A percentile compares a stretch with the other conserved stretches of the same genome.
Conservation (phyloP, 805 yeast genomes). For the Hanseniaspora valbyensis region DNA sequence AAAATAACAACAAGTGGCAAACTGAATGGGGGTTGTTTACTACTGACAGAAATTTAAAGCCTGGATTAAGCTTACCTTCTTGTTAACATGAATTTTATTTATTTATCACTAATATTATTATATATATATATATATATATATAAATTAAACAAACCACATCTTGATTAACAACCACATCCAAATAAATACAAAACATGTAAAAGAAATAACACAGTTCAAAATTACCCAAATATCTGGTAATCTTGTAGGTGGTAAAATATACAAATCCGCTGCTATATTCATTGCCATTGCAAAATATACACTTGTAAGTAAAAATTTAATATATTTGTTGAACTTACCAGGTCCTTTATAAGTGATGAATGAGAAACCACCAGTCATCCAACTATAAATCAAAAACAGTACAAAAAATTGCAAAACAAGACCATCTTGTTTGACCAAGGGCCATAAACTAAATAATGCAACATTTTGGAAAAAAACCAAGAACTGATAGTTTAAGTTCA, state of each 20-base stretch:
- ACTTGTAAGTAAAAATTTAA: slow-evolving; percentile 20
- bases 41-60: slow-evolving; percentile 37
- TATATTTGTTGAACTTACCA: neutral
- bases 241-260: slow-evolving; percentile 40
- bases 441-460: slow-evolving; percentile 78
- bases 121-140: too few relatives aligned
- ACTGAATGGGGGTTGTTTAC: slow-evolving; percentile 62
- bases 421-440: slow-evolving; percentile 67
- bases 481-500: slow-evolving; percentile 39
- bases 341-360: slow-evolving; percentile 36
- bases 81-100: slow-evolving; percentile 22
- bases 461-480: slow-evolving; percentile 78
- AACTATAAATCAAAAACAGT: slow-evolving; percentile 53
- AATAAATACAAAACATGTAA: slow-evolving; percentile 60
- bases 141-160: slow-evolving; percentile 1
- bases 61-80: slow-evolving; percentile 34
- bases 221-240: slow-evolving; percentile 85
- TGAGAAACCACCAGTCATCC: slow-evolving; percentile 61
- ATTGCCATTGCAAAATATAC: slow-evolving; percentile 21
- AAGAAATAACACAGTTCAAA: slow-evolving; percentile 60
- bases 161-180: slow-evolving; percentile 54
- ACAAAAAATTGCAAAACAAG: slow-evolving; percentile 61
- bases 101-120: too few relatives aligned
- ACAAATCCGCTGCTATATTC: slow-evolving; percentile 35
- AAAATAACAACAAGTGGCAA: slow-evolving; percentile 45